Evolutionary conservation across 2,329 filamentous ascomycete species (phyloP).

Genomic region (Sporothrix pseudoabietina): DNA sequence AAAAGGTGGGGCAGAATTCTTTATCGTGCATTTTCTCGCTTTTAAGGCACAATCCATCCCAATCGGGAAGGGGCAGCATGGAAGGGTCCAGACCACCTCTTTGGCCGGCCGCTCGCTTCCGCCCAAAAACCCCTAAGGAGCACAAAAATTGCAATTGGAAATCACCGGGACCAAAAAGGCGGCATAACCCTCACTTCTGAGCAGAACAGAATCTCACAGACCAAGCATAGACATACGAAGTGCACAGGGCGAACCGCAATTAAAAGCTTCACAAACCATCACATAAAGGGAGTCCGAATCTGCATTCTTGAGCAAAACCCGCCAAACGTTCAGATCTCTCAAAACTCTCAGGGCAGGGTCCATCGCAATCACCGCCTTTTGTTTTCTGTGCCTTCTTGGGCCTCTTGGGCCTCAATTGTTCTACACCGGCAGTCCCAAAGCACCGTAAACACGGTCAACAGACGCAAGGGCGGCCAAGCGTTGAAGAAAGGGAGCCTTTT

Average conservation of each 20-base stretch:
- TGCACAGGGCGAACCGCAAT: slow-evolving; percentile 14
- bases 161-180: slow-evolving; percentile 18
- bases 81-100: slow-evolving; percentile 23
- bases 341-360: not conserved
- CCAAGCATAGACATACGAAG: not conserved
- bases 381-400: not conserved
- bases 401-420: not conserved
- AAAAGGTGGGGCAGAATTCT: slow-evolving; percentile 1
- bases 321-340: too few relatives aligned
- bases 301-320: slow-evolving; percentile 26
- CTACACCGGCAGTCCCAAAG: slow-evolving; percentile 7
- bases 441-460: not conserved
- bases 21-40: slow-evolving; percentile 9
- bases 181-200: not conserved
- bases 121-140: not conserved
- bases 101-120: not conserved
- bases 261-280: not conserved
- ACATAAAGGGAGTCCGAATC: slow-evolving; percentile 13
- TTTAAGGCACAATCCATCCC: slow-evolving; percentile 26
- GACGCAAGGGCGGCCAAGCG: slow-evolving; percentile 9
- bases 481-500: slow-evolving; percentile 27
- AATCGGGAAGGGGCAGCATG: slow-evolving; percentile 24
- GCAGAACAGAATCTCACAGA: not conserved
- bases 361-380: slow-evolving; percentile 15
- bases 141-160: slow-evolving; percentile 14